Evolutionary conservation across 352 stramenopile species (phyloP).

Genomic region (Globisporangium cederbergense): DNA sequence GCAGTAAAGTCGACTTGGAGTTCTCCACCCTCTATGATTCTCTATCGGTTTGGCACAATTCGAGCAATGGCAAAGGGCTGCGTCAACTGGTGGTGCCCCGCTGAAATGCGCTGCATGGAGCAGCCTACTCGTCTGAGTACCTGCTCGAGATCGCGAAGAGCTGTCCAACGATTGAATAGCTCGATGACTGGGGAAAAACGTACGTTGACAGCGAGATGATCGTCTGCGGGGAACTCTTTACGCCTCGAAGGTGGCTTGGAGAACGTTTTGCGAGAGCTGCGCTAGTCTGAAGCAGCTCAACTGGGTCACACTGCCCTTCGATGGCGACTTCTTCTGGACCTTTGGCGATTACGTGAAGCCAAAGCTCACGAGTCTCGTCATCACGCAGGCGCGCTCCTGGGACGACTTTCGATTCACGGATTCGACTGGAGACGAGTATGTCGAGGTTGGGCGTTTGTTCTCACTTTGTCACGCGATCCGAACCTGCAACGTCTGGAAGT

Average conservation of each 20-base stretch:
- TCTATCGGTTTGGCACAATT: not conserved
- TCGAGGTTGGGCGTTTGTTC: too few relatives aligned
- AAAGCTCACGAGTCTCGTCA: not conserved
- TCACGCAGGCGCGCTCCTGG: too few relatives aligned
- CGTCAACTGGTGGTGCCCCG: not conserved
- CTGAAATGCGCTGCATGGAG: not conserved
- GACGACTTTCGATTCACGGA: too few relatives aligned
- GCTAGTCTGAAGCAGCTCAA: not conserved
- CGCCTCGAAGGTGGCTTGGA: not conserved
- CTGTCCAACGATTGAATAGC: constrained; percentile 5
- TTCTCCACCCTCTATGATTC: not conserved
- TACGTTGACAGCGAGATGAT: not conserved
- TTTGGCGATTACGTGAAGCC: constrained; percentile 6
- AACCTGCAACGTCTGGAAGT: too few relatives aligned
- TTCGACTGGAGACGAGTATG: too few relatives aligned
- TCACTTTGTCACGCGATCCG: too few relatives aligned
- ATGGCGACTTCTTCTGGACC: constrained; percentile 1
- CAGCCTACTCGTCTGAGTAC: constrained; percentile 3
- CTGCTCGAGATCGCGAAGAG: not conserved
- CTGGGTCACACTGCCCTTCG: not conserved
- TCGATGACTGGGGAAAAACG: not conserved
- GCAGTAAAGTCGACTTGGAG: not conserved
- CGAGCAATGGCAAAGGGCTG: not conserved
- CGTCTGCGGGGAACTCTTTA: not conserved
- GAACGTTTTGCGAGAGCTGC: not conserved